Evolutionary conservation across 768 basidiomycete species (phyloP).

Genomic region (Phanerochaete sordida): DNA sequence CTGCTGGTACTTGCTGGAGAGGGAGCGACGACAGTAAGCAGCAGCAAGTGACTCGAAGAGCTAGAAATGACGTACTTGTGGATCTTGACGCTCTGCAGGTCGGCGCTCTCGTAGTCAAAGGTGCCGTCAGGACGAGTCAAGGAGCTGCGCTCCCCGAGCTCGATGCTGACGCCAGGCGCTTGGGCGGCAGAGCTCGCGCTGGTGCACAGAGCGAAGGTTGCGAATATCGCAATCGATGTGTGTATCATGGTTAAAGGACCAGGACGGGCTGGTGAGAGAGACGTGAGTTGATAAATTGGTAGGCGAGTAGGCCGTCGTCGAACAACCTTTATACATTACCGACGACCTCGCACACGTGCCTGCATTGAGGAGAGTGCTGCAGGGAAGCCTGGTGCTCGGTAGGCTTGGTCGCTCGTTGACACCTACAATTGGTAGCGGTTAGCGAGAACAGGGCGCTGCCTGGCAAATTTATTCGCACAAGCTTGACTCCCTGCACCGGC

Average conservation of each 20-base stretch:
- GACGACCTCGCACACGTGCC: background rate
- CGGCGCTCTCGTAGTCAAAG: conserved; percentile 27
- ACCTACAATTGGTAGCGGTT: background rate
- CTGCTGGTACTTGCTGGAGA: conserved; percentile 34
- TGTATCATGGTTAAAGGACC: conserved; percentile 26
- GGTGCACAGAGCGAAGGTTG: conserved; percentile 24
- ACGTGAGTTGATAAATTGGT: conserved; percentile 16
- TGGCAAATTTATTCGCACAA: background rate
- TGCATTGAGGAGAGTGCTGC: background rate
- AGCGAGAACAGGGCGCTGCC: background rate
- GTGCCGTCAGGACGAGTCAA: conserved; percentile 27
- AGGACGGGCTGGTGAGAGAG: conserved; percentile 9
- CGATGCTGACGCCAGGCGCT: conserved; percentile 18
- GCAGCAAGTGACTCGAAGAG: too few relatives aligned
- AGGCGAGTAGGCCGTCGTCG: background rate
- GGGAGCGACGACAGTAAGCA: background rate
- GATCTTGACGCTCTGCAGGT: conserved; percentile 20
- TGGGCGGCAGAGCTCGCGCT: conserved; percentile 22
- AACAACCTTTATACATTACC: conserved; percentile 5
- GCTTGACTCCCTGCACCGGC: background rate
- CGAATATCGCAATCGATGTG: conserved; percentile 25
- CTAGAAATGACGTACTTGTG: conserved; percentile 23
- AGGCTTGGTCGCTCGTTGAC: background rate
- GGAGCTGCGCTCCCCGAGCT: conserved; percentile 20
- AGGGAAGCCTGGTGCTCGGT: background rate